A percentile compares a stretch with the other conserved stretches of the same genome.
Conservation (phyloP, 2,329 filamentous ascomycete genomes). For the Diplodia sapinea region DNA sequence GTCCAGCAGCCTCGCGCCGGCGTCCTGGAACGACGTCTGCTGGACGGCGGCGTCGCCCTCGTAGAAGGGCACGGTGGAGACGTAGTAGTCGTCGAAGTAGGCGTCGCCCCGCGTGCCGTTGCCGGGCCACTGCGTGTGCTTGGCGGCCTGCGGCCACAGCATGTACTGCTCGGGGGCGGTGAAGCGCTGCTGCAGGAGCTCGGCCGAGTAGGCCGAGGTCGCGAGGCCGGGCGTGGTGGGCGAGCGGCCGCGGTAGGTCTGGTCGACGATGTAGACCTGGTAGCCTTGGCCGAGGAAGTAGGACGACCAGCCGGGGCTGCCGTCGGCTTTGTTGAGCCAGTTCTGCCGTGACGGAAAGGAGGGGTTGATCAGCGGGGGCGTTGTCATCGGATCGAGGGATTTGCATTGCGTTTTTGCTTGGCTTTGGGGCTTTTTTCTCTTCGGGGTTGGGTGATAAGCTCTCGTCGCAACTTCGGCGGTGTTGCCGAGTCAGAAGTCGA, state of each 20-base stretch:
- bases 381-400: neutral
- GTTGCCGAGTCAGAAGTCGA: neutral
- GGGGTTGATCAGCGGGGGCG: constrained; percentile 39
- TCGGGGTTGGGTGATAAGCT: neutral
- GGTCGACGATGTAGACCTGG: constrained; percentile 57
- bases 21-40: constrained; percentile 20
- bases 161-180: constrained; percentile 46
- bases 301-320: constrained; percentile 56
- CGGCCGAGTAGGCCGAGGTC: constrained; percentile 32
- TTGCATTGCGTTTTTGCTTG: neutral
- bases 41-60: neutral
- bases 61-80: constrained; percentile 1
- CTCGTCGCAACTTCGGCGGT: neutral
- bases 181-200: constrained; percentile 39
- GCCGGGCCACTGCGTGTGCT: constrained; percentile 53
- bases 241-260: constrained; percentile 55
- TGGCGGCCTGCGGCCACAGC: constrained; percentile 50
- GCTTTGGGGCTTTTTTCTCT: neutral
- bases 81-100: constrained; percentile 57
- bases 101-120: constrained; percentile 46
- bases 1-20: constrained; percentile 49
- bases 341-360: constrained; percentile 38
- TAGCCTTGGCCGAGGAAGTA: constrained; percentile 56
- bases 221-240: constrained; percentile 45
- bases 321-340: constrained; percentile 56